Conservation (phyloP, 345 rosid species). For the Dipteronia dyeriana region DNA sequence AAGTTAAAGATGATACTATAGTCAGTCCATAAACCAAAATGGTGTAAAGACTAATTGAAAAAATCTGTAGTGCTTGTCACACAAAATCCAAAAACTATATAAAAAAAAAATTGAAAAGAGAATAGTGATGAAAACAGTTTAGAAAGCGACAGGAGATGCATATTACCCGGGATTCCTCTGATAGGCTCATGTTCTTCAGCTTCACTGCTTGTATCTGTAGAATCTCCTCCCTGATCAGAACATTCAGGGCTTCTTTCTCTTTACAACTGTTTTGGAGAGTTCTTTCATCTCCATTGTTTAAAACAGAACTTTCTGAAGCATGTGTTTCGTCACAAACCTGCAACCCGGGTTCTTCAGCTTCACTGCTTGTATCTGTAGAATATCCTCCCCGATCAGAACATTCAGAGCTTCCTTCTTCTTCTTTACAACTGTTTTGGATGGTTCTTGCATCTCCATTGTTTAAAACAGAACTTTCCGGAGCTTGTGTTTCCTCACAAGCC, state of each 20-base stretch:
- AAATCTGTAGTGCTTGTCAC: background rate
- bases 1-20: background rate
- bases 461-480: constrained; percentile 20
- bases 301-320: constrained; percentile 18
- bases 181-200: constrained; percentile 17
- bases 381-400: constrained; percentile 22
- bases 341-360: constrained; percentile 18
- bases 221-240: constrained; percentile 22
- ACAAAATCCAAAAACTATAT: background rate
- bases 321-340: constrained; percentile 30
- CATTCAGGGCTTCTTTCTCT: constrained; percentile 24
- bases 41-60: background rate
- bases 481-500: constrained; percentile 29
- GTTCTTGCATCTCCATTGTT: constrained; percentile 20
- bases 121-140: background rate
- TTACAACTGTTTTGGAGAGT: constrained; percentile 1
- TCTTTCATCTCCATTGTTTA: constrained; percentile 22
- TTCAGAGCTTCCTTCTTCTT: constrained; percentile 25
- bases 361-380: constrained; percentile 12
- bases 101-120: background rate
- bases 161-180: constrained; percentile 31
- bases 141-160: background rate
- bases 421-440: constrained; percentile 10
- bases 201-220: constrained; percentile 16
- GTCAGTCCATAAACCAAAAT: background rate